These are phyloP conservation scores for Ustulina deusta DNA, from an alignment of 2,329 filamentous ascomycete genomes.

Conservation along the genomic window DNA sequence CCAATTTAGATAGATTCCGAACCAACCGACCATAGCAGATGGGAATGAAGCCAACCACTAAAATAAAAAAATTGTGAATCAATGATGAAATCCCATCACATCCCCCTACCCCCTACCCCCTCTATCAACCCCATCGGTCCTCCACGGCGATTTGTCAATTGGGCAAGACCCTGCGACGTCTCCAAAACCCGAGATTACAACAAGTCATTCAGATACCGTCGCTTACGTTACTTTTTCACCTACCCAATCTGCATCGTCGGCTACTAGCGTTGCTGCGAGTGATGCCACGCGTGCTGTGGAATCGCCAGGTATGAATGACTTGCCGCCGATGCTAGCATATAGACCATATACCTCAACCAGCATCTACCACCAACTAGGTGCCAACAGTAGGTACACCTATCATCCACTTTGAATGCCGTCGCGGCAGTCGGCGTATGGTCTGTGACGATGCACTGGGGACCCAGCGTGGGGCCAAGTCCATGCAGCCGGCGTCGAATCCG, in stretches of 20 bases:
- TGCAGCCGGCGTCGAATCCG: conserved; percentile 10
- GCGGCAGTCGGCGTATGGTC: background rate
- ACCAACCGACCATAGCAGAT: conserved; percentile 1
- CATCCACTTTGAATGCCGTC: background rate
- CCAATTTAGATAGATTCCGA: background rate
- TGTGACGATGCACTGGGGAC: conserved; percentile 18
- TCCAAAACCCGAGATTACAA: conserved; percentile 27
- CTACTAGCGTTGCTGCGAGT: conserved; percentile 28
- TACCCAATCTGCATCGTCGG: conserved; percentile 14
- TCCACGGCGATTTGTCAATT: conserved; percentile 34
- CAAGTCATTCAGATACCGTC: conserved; percentile 17
- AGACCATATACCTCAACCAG: conserved; percentile 1
- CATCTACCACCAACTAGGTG: background rate
- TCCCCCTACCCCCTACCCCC: conserved; percentile 22
- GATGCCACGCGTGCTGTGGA: conserved; percentile 31
- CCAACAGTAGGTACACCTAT: background rate
- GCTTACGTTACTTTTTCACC: conserved; percentile 20
- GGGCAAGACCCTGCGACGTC: conserved; percentile 34
- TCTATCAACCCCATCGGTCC: conserved; percentile 11
- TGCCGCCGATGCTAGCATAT: conserved; percentile 21
- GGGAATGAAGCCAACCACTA: conserved; percentile 22
- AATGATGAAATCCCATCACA: conserved; percentile 25
- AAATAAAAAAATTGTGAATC: background rate
- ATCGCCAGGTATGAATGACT: conserved; percentile 28
- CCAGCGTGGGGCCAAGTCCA: background rate